Base-by-base conservation (phyloP, 1,284 basidiomycete genomes). In the Papiliotrema fonsecae region DNA sequence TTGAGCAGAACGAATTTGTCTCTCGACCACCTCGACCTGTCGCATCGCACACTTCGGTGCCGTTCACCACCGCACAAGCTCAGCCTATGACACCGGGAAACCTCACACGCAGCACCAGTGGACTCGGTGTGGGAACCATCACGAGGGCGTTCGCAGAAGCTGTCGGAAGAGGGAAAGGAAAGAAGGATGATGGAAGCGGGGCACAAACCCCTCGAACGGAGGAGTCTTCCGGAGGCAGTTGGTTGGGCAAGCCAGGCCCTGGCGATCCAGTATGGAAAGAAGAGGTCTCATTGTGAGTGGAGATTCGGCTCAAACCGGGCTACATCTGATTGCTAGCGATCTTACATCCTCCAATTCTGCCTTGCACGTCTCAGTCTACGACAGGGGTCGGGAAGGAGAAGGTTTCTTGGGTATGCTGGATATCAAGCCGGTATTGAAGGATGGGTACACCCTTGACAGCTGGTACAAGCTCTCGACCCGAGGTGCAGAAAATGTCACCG, bases 1-100 rank as follows among this genome's bases (percentile, higher is more conserved):
- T 97, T 74, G 94, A 99, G 77, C 89, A 97, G 76, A 97, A 93
- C 79, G 94, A 99, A 75, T 99, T 97, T 70, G 87, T 98, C 68
- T 86, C 85, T 58, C 79, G 94, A 51, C 89, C 96, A 65, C 90
- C 94, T 6, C 61, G 67, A 27, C 61, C 69, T 5, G 61, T 61
- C 21, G 47, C 66, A 9, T 64, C 65, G 38, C 58, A 61, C 16
- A 48, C 61, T 6, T 60, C 64, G 18, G 67, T 70, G 2, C 67
- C 69, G 4, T 71, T 70, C 57, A 71, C 70, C 16, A 62, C 61
- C 10, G 56, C 67, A 3, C 55, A 61, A 25, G 56, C 67, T 9
- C 64, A 68, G 52, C 67, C 67, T 2, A 54, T 62, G n/a, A 48
- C 54, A 13, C 64, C 60, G 7, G 60, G 60, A 6, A 60, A 63